Evolutionary conservation across 2,329 filamentous ascomycete species (phyloP), one percentile per base, ranked within the genome.

Genomic region (Ceratocystis diversiconidia): DNA sequence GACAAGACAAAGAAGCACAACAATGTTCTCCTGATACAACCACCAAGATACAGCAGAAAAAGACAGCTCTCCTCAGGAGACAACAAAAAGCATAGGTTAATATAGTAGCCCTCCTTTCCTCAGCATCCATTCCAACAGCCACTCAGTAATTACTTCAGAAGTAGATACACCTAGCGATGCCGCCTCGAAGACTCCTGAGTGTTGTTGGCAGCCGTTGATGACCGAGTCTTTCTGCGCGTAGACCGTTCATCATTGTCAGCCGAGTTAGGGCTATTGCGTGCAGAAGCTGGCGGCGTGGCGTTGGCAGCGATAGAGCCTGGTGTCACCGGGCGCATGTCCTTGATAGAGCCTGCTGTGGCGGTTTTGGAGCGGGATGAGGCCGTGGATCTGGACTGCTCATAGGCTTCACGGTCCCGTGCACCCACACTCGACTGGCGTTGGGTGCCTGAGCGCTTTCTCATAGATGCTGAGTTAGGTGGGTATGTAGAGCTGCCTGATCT

Each of bases 101-200:
- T 41, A 41, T 41, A 15, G 28, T 52, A 25, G 48, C 48, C 12
- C 19, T 28, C 7, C 48, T 12, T 50, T 7, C 48, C 22, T 22
- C 22, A 41, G 17, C 19, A 36, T 6, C 30, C 7, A 22, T 32
- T 64, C 46, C 32, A 22, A 57, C 17, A 36, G 17, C 19, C 22
- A 25, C 25, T 41, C 36, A 41, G 36, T 41, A 41, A 5, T 41
- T 41, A 41, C 36, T 15, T 41, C 36, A 41, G 10, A 41, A 41
- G 41, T 52, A 52, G 22, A 50, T 50, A 64, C 50, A 60, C 64
- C 65, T 67, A 67, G n/a, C 65, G 62, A 60, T 67, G 65, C 28
- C 65, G 62, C 57, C 65, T 55, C 7, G 65, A 61, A 36, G 65
- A 66, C 41, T 67, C 65, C 55, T 64, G 65, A 30, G 48, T 55